Percentiles rank a stretch among this genome's conserved stretches.
phyloP scores from a whole-genome alignment of 2,329 filamentous ascomycete species.

The Pseudogymnoascus sp. region DNA sequence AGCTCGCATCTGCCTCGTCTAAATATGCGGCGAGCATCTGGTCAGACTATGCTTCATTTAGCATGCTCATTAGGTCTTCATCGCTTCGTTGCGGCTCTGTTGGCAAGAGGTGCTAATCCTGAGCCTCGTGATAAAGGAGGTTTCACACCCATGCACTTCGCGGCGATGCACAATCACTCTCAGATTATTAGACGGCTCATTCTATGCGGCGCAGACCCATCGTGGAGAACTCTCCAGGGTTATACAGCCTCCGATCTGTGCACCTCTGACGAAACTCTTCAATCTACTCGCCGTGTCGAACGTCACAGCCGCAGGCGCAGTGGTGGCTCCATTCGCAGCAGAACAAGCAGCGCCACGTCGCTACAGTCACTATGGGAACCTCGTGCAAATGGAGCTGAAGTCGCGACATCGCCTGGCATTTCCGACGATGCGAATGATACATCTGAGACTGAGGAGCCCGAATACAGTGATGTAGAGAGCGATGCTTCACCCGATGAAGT shows the following conservation, averaged over 20 bases:
- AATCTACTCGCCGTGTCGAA: conserved; percentile 53
- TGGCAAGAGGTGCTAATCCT: conserved; percentile 69
- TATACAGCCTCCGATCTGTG: conserved; percentile 65
- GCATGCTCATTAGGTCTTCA: conserved; percentile 67
- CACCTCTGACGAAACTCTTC: conserved; percentile 53
- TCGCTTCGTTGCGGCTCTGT: conserved; percentile 65
- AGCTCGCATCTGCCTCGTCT: conserved; percentile 58
- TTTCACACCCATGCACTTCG: conserved; percentile 75
- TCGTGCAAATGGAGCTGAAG: conserved; percentile 35
- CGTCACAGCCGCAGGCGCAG: conserved; percentile 59
- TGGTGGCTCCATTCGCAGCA: conserved; percentile 48
- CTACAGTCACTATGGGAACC: conserved; percentile 59
- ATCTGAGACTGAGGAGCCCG: conserved; percentile 29
- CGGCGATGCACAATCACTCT: conserved; percentile 64
- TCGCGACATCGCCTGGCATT: conserved; percentile 29
- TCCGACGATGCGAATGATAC: conserved; percentile 35
- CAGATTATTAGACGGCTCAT: conserved; percentile 71
- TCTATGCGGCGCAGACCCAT: conserved; percentile 63
- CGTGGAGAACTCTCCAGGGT: conserved; percentile 58
- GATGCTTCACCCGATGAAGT: conserved; percentile 20
- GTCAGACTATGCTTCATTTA: conserved; percentile 74
- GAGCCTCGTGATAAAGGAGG: conserved; percentile 69
- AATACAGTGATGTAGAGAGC: conserved; percentile 23
- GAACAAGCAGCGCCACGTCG: conserved; percentile 58
- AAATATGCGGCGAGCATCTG: conserved; percentile 56